A percentile compares a stretch with the other conserved stretches of the same genome.
phyloP scores from a whole-genome alignment of 495 filamentous ascomycete species.

The Corynascus novoguineensis region DNA sequence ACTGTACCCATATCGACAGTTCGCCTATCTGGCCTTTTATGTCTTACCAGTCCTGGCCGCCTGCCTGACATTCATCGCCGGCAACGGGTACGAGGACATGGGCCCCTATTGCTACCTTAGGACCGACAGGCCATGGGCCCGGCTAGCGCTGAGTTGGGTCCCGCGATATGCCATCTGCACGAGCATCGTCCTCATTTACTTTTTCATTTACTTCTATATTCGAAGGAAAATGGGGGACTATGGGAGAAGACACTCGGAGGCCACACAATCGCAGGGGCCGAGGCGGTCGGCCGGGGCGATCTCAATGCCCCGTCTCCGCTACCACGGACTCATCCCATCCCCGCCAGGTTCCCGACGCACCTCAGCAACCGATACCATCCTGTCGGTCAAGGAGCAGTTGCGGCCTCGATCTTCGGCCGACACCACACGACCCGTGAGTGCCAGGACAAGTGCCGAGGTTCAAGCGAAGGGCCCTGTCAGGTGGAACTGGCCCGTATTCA shows the following conservation, averaged over 20 bases:
- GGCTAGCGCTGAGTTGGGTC: constrained; percentile 61
- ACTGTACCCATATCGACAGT: constrained; percentile 57
- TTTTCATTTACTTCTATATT: constrained; percentile 64
- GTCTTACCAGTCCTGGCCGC: constrained; percentile 54
- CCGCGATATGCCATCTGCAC: constrained; percentile 65
- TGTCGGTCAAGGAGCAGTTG: constrained; percentile 22
- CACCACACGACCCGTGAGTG: constrained; percentile 18
- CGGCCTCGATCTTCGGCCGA: constrained; percentile 31
- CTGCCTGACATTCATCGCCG: constrained; percentile 58
- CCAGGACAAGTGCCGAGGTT: background rate
- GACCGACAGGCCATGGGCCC: constrained; percentile 56
- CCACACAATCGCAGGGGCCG: constrained; percentile 9
- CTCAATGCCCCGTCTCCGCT: constrained; percentile 34
- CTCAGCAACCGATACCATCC: constrained; percentile 23
- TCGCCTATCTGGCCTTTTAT: constrained; percentile 50
- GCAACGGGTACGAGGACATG: constrained; percentile 50
- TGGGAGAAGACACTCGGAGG: constrained; percentile 25
- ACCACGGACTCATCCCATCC: constrained; percentile 39
- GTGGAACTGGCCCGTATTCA: constrained; percentile 37
- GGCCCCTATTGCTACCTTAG: constrained; percentile 66
- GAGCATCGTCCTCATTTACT: constrained; percentile 56
- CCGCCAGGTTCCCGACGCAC: constrained; percentile 26
- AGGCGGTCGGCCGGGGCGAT: constrained; percentile 5
- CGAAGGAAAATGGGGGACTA: constrained; percentile 32
- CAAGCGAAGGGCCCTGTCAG: constrained; percentile 13